Evolutionary conservation across 352 stramenopile species (phyloP).

Genomic region (Globisporangium nagaii): DNA sequence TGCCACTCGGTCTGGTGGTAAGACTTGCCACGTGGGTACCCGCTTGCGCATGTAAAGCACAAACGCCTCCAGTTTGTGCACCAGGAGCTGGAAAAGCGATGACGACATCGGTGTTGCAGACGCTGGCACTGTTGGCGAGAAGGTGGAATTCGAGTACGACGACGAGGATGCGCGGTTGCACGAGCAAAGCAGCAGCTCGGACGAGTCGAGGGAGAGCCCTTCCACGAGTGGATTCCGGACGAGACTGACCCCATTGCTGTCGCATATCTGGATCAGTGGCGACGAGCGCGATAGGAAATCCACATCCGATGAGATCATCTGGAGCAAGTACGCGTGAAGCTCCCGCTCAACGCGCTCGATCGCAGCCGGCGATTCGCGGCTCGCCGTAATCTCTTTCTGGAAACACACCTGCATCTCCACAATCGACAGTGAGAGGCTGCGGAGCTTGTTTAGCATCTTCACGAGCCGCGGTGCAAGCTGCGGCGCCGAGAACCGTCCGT

Average conservation of each 20-base stretch:
- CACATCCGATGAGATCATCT: slow-evolving; percentile 39
- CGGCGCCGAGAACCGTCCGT: slow-evolving; percentile 15
- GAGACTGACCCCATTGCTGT: slow-evolving; percentile 37
- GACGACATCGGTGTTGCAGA: slow-evolving; percentile 19
- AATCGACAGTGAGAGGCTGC: slow-evolving; percentile 50
- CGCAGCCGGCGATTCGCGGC: neutral
- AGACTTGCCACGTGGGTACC: slow-evolving; percentile 45
- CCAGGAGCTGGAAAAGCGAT: slow-evolving; percentile 50
- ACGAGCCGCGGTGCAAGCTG: slow-evolving; percentile 29
- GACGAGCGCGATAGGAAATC: slow-evolving; percentile 38
- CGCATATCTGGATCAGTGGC: slow-evolving; percentile 31
- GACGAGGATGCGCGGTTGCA: slow-evolving; percentile 34
- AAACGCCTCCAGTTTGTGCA: slow-evolving; percentile 52
- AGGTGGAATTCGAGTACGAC: slow-evolving; percentile 15
- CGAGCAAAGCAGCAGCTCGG: slow-evolving; percentile 59
- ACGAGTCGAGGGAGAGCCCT: slow-evolving; percentile 58
- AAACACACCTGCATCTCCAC: slow-evolving; percentile 65
- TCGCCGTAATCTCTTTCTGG: slow-evolving; percentile 19
- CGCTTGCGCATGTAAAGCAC: slow-evolving; percentile 28
- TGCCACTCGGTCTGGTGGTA: slow-evolving; percentile 49
- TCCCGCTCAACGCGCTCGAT: slow-evolving; percentile 33
- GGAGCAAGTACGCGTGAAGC: slow-evolving; percentile 37
- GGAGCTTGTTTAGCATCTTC: slow-evolving; percentile 55
- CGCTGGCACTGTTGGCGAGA: slow-evolving; percentile 10
- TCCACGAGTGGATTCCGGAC: slow-evolving; percentile 60